Conservation (phyloP, 192 early-diverging fungal genomes). For the Podila epicladia region DNA sequence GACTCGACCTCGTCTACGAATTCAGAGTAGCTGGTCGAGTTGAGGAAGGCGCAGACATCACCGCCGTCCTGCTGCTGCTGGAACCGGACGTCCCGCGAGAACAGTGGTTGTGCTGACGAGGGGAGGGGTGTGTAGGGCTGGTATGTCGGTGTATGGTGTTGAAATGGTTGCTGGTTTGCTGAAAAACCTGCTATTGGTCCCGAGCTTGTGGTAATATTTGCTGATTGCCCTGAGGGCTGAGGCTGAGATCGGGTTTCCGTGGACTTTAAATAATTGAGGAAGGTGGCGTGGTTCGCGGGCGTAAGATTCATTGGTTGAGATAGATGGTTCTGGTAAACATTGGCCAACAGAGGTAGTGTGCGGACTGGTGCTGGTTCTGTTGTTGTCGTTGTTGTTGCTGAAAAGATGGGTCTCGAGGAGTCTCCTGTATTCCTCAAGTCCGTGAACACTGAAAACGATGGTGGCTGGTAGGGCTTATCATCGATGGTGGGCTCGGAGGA, state of each 20-base stretch:
- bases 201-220: neutral
- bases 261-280: slow-evolving; percentile 46
- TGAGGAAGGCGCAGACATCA: slow-evolving; percentile 22
- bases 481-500: slow-evolving; percentile 40
- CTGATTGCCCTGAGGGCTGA: neutral
- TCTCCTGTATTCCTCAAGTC: neutral
- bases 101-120: neutral
- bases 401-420: neutral
- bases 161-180: slow-evolving; percentile 3
- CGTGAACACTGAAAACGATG: slow-evolving; percentile 17
- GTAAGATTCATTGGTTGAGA: slow-evolving; percentile 43
- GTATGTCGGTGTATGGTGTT: neutral
- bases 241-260: slow-evolving; percentile 4
- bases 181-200: neutral
- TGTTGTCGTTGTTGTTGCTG: neutral
- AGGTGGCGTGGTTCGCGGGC: slow-evolving; percentile 42
- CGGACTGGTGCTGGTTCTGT: neutral
- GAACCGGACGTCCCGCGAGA: slow-evolving; percentile 25
- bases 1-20: slow-evolving; percentile 34
- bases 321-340: slow-evolving; percentile 9
- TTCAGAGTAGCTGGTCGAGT: slow-evolving; percentile 36
- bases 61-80: slow-evolving; percentile 40
- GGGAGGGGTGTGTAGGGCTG: neutral
- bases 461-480: slow-evolving; percentile 22
- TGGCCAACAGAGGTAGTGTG: neutral